These are phyloP conservation scores for Trichoderma asperelloides DNA, from an alignment of 495 filamentous ascomycete species.

Conservation along the genomic window DNA sequence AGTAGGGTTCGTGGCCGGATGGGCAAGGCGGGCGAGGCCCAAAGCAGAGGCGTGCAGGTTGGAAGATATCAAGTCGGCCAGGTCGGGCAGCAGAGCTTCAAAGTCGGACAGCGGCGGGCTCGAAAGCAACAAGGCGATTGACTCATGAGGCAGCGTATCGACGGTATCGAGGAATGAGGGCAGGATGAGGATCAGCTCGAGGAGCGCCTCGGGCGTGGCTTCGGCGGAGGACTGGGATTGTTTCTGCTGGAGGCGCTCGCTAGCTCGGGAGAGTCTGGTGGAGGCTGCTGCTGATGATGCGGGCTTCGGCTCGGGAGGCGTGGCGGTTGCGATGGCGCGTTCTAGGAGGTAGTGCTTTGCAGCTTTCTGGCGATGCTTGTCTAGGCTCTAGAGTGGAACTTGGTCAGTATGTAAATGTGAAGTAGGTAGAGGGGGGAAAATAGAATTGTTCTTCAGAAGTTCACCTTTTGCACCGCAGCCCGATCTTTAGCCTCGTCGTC, in stretches of 20 bases:
- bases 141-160: constrained; percentile 15
- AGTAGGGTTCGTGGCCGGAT: constrained; percentile 43
- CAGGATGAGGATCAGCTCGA: constrained; percentile 36
- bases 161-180: constrained; percentile 22
- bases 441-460: too few species aligned
- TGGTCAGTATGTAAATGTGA: neutral
- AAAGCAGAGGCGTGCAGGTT: constrained; percentile 30
- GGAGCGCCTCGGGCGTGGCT: constrained; percentile 23
- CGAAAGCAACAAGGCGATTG: constrained; percentile 27
- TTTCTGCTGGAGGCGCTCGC: constrained; percentile 9
- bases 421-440: neutral
- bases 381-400: constrained; percentile 27
- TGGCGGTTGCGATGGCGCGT: constrained; percentile 26
- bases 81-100: constrained; percentile 29
- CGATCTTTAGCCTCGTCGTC: constrained; percentile 45
- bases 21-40: constrained; percentile 34
- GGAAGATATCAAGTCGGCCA: constrained; percentile 30
- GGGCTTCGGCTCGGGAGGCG: constrained; percentile 13
- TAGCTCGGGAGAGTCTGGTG: constrained; percentile 17
- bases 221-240: neutral
- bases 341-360: constrained; percentile 32
- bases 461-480: constrained; percentile 43
- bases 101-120: constrained; percentile 33
- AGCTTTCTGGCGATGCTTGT: constrained; percentile 28
- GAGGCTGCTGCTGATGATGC: constrained; percentile 13